Percentiles rank a stretch among this genome's conserved stretches.
These are phyloP conservation scores for Aeschynomene evenia DNA, from an alignment of 306 rosid species.

Conservation along the genomic window DNA sequence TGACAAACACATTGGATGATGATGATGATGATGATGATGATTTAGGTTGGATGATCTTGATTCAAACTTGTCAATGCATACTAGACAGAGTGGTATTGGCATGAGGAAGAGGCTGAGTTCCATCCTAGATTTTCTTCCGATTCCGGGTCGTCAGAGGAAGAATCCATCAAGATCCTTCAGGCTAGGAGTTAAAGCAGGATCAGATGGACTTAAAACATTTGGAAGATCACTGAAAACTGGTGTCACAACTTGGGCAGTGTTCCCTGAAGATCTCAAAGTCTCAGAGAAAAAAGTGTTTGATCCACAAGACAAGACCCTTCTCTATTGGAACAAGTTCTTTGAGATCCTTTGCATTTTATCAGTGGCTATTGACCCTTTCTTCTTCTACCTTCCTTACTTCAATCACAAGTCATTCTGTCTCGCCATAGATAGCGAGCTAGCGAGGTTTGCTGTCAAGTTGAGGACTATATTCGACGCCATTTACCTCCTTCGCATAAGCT, in stretches of 20 bases:
- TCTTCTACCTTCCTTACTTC: slow-evolving; percentile 85
- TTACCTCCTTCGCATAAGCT: slow-evolving; percentile 68
- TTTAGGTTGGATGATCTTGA: slow-evolving; percentile 74
- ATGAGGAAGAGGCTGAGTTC: slow-evolving; percentile 53
- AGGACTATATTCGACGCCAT: slow-evolving; percentile 54
- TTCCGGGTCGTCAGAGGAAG: slow-evolving; percentile 40
- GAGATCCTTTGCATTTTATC: slow-evolving; percentile 78
- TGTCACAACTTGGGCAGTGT: slow-evolving; percentile 56
- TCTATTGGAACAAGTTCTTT: slow-evolving; percentile 76
- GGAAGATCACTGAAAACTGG: slow-evolving; percentile 69
- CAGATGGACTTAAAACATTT: slow-evolving; percentile 71
- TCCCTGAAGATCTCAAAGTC: slow-evolving; percentile 76
- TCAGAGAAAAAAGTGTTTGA: slow-evolving; percentile 71
- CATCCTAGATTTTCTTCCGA: slow-evolving; percentile 45
- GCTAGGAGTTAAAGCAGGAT: slow-evolving; percentile 55
- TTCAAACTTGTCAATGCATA: slow-evolving; percentile 40
- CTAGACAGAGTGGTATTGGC: slow-evolving; percentile 38
- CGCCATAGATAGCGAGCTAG: slow-evolving; percentile 63
- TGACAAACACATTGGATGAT: no score
- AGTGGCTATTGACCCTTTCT: slow-evolving; percentile 78
- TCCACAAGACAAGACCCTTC: slow-evolving; percentile 79
- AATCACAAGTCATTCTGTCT: slow-evolving; percentile 61
- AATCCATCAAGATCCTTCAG: slow-evolving; percentile 55
- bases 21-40: no score
- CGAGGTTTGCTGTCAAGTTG: slow-evolving; percentile 42